Base-by-base conservation (phyloP, 2,329 filamentous ascomycete species). In the Pestalotiopsis sp. region DNA sequence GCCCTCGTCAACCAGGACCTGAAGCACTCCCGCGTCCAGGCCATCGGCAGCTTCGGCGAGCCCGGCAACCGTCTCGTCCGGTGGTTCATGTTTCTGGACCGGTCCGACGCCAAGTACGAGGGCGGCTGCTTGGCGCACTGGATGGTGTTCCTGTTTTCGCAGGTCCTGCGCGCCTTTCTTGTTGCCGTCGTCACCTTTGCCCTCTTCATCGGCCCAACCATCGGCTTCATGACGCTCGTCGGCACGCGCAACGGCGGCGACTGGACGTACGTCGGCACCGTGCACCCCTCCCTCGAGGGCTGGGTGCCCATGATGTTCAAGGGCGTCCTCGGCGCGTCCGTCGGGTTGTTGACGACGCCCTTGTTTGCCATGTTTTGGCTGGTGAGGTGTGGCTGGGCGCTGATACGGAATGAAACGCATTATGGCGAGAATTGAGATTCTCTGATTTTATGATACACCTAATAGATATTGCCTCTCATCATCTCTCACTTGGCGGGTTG, bases 231-330 rank as follows among this genome's bases (percentile, higher is more conserved):
- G 69, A 80, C 78, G 2, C 67, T 78, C 0, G 68, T 81, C 0
- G 85, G 85, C 4, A 73, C 70, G 20, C 76, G 69, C 52, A 67
- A 73, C 7, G 79, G 77, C 9, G 77, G 79, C 52, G 86, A 87
- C 71, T 87, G 80, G 76, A 79, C 77, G 11, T 88, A 81, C 65
- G 60, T 75, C 23, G 72, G 75, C 17, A 74, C 74, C 45, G 23
- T 57, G 0, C 13, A 52, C 7, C 65, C 57, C 9, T 60, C 27
- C n/a, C 52, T 66, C 20, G n/a, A 45, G 4, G 23, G 20, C 55
- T 88, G 85, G 85, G 76, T 78, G 66, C 85, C 85, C 9, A 78
- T 85, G 71, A 72, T 84, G 38, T 88, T 86, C 78, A 88, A 88
- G 77, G 75, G 81, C 12, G 73, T 86, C 14, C 79, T 85, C 45